phyloP scores from a whole-genome alignment of 768 basidiomycete genomes.

The Lentinula boryana region DNA sequence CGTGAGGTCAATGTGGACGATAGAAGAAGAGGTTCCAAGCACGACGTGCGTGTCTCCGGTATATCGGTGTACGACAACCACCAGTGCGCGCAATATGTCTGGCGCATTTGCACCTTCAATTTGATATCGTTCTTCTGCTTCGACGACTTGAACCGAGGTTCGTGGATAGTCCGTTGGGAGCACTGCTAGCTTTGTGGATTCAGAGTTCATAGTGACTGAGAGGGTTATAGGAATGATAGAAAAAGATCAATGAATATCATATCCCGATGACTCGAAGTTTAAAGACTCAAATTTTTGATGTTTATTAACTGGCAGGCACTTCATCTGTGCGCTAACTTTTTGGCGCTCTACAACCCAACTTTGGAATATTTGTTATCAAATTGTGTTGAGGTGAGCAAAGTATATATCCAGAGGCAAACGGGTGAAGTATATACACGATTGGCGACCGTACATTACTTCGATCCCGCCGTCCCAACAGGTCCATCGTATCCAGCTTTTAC shows the following conservation, averaged over 20 bases:
- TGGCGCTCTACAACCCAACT: no score
- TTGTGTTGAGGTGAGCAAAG: no score
- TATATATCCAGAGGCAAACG: no score
- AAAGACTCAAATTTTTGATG: not conserved
- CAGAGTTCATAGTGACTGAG: not conserved
- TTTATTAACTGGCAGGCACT: not conserved
- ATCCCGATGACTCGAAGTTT: not conserved
- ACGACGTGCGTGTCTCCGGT: constrained; percentile 94
- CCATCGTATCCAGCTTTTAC: not conserved
- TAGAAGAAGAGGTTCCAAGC: constrained; percentile 86
- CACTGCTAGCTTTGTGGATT: not conserved
- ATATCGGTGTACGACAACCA: constrained; percentile 86
- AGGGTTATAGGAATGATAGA: no score
- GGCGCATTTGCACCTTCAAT: not conserved
- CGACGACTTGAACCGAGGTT: not conserved
- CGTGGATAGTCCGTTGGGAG: constrained; percentile 4
- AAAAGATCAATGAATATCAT: no score
- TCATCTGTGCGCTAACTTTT: not conserved
- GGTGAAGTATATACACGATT: no score
- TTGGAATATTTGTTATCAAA: no score
- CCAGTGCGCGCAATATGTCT: constrained; percentile 48
- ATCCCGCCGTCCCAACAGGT: no score
- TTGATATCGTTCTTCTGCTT: not conserved
- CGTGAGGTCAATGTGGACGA: constrained; percentile 77
- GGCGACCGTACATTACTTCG: no score